These are phyloP conservation scores for Malbranchea cinnamomea DNA, from an alignment of 2,329 filamentous ascomycete species.

Conservation along the genomic window DNA sequence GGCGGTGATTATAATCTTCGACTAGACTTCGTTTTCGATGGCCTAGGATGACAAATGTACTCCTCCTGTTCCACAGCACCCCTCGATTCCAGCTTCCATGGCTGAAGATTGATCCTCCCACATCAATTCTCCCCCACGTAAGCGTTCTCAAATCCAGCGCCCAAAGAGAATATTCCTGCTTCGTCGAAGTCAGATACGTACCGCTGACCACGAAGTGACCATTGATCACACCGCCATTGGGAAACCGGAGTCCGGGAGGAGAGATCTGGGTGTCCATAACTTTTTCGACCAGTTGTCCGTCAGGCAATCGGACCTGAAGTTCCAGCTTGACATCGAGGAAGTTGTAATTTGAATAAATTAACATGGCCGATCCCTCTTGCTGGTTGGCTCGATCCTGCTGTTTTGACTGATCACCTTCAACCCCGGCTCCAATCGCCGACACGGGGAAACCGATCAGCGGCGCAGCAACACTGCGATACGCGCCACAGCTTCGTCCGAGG, in stretches of 20 bases:
- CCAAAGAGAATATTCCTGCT: constrained; percentile 96
- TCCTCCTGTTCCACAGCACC: constrained; percentile 81
- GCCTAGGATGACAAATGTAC: constrained; percentile 88
- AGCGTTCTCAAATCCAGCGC: constrained; percentile 76
- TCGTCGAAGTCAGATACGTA: constrained; percentile 92
- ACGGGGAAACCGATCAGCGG: constrained; percentile 44
- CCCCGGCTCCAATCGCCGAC: constrained; percentile 29
- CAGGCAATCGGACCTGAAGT: constrained; percentile 70
- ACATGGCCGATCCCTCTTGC: constrained; percentile 49
- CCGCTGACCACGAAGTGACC: constrained; percentile 95
- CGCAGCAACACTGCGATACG: constrained; percentile 88
- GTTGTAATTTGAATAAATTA: constrained; percentile 99
- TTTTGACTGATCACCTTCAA: constrained; percentile 24
- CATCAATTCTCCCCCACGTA: constrained; percentile 92
- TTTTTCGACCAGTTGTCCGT: constrained; percentile 73
- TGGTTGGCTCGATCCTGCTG: constrained; percentile 17
- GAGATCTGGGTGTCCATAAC: constrained; percentile 70
- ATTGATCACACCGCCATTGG: constrained; percentile 89
- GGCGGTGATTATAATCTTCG: constrained; percentile 94
- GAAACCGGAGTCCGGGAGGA: constrained; percentile 83
- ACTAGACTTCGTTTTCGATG: constrained; percentile 87
- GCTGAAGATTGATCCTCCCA: constrained; percentile 83
- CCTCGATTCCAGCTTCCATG: constrained; percentile 97
- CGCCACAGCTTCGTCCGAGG: constrained; percentile 83
- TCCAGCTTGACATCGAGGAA: constrained; percentile 95